These are phyloP conservation scores for Angomonas deanei DNA, from an alignment of 208 protist genomes.

Conservation along the genomic window DNA sequence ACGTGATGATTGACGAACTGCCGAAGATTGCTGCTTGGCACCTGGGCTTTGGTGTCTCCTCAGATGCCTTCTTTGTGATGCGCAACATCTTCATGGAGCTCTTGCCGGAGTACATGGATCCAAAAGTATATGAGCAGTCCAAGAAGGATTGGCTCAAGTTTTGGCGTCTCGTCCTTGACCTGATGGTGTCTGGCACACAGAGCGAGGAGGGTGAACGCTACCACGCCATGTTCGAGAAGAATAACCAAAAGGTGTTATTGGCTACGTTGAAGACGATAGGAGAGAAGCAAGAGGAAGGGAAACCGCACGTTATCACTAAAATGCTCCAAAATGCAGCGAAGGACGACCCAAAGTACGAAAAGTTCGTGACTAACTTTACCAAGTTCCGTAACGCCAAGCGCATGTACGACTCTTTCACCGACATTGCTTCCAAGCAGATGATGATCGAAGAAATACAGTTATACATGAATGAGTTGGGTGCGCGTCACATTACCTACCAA, in stretches of 20 bases:
- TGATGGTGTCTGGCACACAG: constrained; percentile 41
- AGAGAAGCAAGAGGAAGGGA: constrained; percentile 20
- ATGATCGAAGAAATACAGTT: background rate
- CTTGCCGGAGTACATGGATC: constrained; percentile 60
- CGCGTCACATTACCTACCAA: constrained; percentile 43
- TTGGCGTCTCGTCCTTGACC: constrained; percentile 45
- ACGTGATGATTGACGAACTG: constrained; percentile 54
- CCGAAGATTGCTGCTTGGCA: constrained; percentile 48
- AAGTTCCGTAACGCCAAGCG: constrained; percentile 36
- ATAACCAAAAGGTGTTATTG: constrained; percentile 4
- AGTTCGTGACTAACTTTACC: constrained; percentile 46
- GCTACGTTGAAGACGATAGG: constrained; percentile 31
- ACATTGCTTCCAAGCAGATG: constrained; percentile 32
- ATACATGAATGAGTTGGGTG: constrained; percentile 47
- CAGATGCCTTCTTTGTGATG: constrained; percentile 43
- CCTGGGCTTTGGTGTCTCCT: constrained; percentile 51
- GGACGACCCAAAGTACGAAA: constrained; percentile 16
- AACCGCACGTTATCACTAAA: background rate
- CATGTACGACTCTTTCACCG: constrained; percentile 41
- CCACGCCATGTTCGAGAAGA: constrained; percentile 29
- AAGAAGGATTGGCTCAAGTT: constrained; percentile 60
- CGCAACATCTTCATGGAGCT: constrained; percentile 55
- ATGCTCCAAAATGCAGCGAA: constrained; percentile 15
- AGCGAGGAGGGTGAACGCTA: constrained; percentile 49
- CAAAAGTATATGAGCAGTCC: constrained; percentile 38